Evolutionary conservation across 2,329 filamentous ascomycete genomes (phyloP).

Genomic region (Verruconis gallopava): DNA sequence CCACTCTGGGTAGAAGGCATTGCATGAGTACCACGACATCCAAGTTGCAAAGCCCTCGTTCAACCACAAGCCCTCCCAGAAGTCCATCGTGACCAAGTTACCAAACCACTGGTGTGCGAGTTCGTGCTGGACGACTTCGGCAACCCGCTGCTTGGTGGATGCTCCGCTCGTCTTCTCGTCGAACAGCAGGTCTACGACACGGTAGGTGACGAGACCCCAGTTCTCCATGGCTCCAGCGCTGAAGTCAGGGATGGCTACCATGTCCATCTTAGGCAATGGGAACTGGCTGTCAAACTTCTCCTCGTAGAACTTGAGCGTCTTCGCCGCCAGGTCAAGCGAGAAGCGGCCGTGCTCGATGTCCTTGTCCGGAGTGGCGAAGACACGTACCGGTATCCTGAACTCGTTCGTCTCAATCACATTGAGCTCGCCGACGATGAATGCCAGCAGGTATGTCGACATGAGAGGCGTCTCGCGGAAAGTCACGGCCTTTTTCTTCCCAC

Average conservation of each 20-base stretch:
- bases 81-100: conserved; percentile 95
- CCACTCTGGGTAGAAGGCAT: conserved; percentile 94
- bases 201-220: conserved; percentile 92
- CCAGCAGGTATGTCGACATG: conserved; percentile 94
- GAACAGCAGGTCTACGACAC: conserved; percentile 78
- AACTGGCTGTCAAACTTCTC: conserved; percentile 83
- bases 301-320: conserved; percentile 87
- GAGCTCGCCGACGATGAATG: conserved; percentile 87
- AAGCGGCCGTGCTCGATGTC: conserved; percentile 80
- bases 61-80: conserved; percentile 95
- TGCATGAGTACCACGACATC: conserved; percentile 92
- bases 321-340: conserved; percentile 77
- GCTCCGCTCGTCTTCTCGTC: conserved; percentile 88
- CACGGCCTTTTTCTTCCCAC: conserved; percentile 65
- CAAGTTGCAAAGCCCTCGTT: conserved; percentile 88
- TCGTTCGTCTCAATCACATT: conserved; percentile 86
- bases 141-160: conserved; percentile 80
- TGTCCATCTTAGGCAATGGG: conserved; percentile 87
- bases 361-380: conserved; percentile 85
- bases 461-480: conserved; percentile 83
- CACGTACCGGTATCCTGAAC: conserved; percentile 82
- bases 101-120: conserved; percentile 97
- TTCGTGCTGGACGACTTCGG: conserved; percentile 93
- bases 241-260: conserved; percentile 93
- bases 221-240: conserved; percentile 97